Percentiles rank a stretch among this genome's conserved stretches.
Conservation (phyloP, 768 basidiomycete genomes). For the Chlorophyllum brunneum region DNA sequence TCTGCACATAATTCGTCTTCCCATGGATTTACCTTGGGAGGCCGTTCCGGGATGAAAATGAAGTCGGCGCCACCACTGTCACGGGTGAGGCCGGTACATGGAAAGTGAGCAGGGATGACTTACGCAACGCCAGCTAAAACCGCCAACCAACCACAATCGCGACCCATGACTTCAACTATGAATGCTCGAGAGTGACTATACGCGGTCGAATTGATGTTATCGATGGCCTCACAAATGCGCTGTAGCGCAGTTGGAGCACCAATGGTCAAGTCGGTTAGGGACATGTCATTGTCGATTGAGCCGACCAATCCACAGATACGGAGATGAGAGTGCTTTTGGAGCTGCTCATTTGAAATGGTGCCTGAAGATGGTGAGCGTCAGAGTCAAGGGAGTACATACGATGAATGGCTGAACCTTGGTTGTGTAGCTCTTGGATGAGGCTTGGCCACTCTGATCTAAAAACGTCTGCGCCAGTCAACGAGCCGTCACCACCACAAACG, state of each 20-base stretch:
- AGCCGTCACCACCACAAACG: conserved; percentile 97
- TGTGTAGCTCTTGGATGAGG: conserved; percentile 66
- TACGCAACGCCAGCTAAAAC: conserved; percentile 89
- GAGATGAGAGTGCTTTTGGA: conserved; percentile 71
- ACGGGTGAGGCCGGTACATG: not conserved
- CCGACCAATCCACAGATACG: conserved; percentile 98
- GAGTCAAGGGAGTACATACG: not conserved
- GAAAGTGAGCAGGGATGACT: conserved; percentile 19
- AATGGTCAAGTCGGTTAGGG: conserved; percentile 94
- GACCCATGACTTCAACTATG: conserved; percentile 99
- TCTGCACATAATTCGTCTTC: conserved; percentile 88
- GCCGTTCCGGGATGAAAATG: conserved; percentile 94
- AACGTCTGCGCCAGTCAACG: conserved; percentile 91
- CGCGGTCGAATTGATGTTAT: conserved; percentile 97
- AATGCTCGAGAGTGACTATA: conserved; percentile 95
- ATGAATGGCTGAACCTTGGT: conserved; percentile 43
- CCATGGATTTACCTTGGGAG: conserved; percentile 78
- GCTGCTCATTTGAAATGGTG: conserved; percentile 73
- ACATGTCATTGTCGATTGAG: conserved; percentile 99
- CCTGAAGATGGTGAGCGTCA: conserved; percentile 34
- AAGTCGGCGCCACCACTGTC: conserved; percentile 88
- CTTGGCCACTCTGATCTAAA: conserved; percentile 93
- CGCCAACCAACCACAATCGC: conserved; percentile 99
- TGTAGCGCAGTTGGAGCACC: conserved; percentile 95
- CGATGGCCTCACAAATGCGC: conserved; percentile 96